A percentile compares a stretch with the other conserved stretches of the same genome.
phyloP scores from a whole-genome alignment of 257 asterid genomes.

The Euphrasia confusa region DNA sequence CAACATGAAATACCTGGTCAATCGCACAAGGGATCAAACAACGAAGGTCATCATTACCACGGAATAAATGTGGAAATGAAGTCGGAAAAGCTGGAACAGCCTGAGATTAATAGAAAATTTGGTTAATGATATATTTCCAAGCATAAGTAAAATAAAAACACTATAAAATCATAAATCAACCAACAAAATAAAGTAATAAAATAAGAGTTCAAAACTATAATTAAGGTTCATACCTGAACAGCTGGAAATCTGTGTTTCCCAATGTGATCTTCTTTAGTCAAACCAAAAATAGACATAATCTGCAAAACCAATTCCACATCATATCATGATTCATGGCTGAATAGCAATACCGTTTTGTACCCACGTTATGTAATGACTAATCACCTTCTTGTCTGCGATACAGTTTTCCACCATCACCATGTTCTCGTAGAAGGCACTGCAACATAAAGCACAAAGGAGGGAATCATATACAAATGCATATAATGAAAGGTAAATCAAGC shows the following conservation, averaged over 20 bases:
- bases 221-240: conserved; percentile 55
- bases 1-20: conserved; percentile 65
- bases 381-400: conserved; percentile 86
- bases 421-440: conserved; percentile 86
- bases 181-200: too few species aligned
- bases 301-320: conserved; percentile 26
- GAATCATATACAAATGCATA: too few species aligned
- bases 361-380: background rate
- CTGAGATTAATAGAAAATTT: conserved; percentile 33
- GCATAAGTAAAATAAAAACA: too few species aligned
- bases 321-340: conserved; percentile 14
- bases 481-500: too few species aligned
- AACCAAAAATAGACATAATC: conserved; percentile 89
- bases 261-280: conserved; percentile 90
- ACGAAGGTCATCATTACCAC: conserved; percentile 61
- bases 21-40: conserved; percentile 97
- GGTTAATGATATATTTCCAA: too few species aligned
- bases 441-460: too few species aligned
- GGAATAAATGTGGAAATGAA: conserved; percentile 86
- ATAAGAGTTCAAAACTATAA: too few species aligned
- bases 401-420: conserved; percentile 76
- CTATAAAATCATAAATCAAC: too few species aligned
- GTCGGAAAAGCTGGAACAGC: conserved; percentile 96
- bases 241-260: conserved; percentile 92
- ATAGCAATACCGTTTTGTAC: background rate